Evolutionary conservation across 1,139 yeast genomes (phyloP), one percentile per base, ranked within the genome.

Genomic region (Chernovozyma aurita): DNA sequence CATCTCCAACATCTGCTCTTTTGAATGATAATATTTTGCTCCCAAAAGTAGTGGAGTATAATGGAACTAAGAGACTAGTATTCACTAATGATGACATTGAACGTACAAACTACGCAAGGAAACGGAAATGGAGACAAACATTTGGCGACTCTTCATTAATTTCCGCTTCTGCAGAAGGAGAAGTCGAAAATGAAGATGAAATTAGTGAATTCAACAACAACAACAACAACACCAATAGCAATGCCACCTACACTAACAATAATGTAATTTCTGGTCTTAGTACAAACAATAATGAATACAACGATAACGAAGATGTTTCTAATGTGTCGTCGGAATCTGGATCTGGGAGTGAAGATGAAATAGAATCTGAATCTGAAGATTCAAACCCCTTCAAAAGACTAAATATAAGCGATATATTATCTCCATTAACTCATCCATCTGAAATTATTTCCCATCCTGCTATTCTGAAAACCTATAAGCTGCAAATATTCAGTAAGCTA

Each of bases 351-450:
- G 61, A 53, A 17, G 67, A 60, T 4, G 63, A 62, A 12, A 65
- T 63, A 6, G 48, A 44, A 6, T 46, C 43, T 9, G 53, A 45
- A 4, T 51, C 48, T 16, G 53, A 49, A 3, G 63, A 58, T 32
- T 59, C 55, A 6, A 61, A 67, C 36, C 69, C 70, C 1, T 54
- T 66, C 40, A 57, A 58, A 33, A 53, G 57, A 29, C 45, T 74
- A 12, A 63, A 63, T 32, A 49, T 75, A 24, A 68, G 73, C 17
- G 80, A 80, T 34, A 63, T 88, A 18, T 63, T 92, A 41, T 77
- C 82, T 11, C 96, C 97, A 0, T 75, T 92, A 17, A 69, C 77
- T 13, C 85, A 85, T 42, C 94, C 97, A 0, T 73, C 86, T 12
- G 96, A 92, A 50, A 61, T 90, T 3, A 77, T 85, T 2, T 70